Evolutionary conservation across 2,329 filamentous ascomycete genomes (phyloP).

Genomic region (Trichoderma koningiopsis): DNA sequence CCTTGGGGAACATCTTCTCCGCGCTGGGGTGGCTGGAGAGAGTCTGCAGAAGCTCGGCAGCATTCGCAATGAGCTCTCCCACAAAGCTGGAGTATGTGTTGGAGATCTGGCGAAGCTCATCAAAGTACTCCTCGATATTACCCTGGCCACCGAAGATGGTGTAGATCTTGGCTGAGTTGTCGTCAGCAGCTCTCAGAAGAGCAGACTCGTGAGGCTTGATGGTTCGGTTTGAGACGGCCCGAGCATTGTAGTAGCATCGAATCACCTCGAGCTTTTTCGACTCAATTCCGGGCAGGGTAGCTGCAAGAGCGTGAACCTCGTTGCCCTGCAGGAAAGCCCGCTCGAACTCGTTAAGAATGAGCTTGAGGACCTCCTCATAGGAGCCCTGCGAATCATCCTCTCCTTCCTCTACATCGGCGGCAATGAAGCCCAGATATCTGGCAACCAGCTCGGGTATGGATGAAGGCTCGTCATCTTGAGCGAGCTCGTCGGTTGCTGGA

Average conservation of each 20-base stretch:
- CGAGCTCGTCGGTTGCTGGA: conserved; percentile 91
- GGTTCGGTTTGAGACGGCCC: conserved; percentile 78
- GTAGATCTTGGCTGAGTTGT: conserved; percentile 82
- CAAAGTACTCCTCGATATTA: conserved; percentile 99
- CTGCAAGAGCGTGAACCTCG: conserved; percentile 89
- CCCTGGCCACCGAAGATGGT: conserved; percentile 96
- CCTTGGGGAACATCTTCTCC: conserved; percentile 95
- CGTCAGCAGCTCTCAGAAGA: conserved; percentile 82
- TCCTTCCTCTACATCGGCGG: conserved; percentile 84
- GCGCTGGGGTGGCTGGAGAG: conserved; percentile 81
- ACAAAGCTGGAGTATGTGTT: conserved; percentile 89
- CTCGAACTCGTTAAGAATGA: conserved; percentile 95
- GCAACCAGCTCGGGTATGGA: conserved; percentile 91
- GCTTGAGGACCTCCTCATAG: conserved; percentile 89
- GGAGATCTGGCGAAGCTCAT: conserved; percentile 91
- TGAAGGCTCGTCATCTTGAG: conserved; percentile 98
- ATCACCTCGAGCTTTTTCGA: conserved; percentile 91
- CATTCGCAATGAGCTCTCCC: conserved; percentile 76
- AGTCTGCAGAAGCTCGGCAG: conserved; percentile 83
- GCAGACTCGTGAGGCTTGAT: conserved; percentile 95
- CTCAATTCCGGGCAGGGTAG: conserved; percentile 83
- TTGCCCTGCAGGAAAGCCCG: conserved; percentile 92
- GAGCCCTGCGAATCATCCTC: conserved; percentile 88
- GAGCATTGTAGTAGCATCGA: conserved; percentile 86
- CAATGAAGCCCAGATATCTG: conserved; percentile 88